A percentile compares a stretch with the other conserved stretches of the same genome.
These are phyloP conservation scores for Solanum lycopersicoides DNA, from an alignment of 257 asterid species.

Conservation along the genomic window DNA sequence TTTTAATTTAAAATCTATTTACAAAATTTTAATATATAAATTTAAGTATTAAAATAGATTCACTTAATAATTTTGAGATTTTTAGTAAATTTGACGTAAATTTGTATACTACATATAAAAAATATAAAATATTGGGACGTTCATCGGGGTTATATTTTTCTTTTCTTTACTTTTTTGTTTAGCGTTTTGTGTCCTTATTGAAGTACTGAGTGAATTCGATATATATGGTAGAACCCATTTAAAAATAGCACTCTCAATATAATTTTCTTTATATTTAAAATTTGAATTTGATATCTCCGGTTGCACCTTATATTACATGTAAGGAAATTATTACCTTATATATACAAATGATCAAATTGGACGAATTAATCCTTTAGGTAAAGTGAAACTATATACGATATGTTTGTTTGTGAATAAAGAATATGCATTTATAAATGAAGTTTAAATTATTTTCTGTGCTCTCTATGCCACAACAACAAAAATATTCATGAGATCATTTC, in stretches of 20 bases:
- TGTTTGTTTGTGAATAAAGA: neutral
- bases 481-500: neutral
- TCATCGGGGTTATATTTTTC: no score
- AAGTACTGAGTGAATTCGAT: neutral
- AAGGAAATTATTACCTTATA: no score
- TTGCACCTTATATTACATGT: neutral
- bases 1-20: no score
- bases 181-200: no score
- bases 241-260: neutral
- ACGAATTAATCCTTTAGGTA: neutral
- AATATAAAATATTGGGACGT: no score
- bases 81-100: neutral
- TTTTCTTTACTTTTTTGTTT: no score
- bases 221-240: no score
- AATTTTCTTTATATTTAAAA: no score
- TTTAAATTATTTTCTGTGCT: neutral
- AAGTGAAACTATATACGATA: neutral
- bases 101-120: no score
- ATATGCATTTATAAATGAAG: neutral
- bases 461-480: neutral
- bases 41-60: neutral
- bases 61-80: neutral
- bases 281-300: rapidly evolving
- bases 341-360: neutral
- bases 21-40: no score